A percentile compares a stretch with the other conserved stretches of the same genome.
phyloP scores from a whole-genome alignment of 1,284 basidiomycete genomes.

The Trametes pubescens region DNA sequence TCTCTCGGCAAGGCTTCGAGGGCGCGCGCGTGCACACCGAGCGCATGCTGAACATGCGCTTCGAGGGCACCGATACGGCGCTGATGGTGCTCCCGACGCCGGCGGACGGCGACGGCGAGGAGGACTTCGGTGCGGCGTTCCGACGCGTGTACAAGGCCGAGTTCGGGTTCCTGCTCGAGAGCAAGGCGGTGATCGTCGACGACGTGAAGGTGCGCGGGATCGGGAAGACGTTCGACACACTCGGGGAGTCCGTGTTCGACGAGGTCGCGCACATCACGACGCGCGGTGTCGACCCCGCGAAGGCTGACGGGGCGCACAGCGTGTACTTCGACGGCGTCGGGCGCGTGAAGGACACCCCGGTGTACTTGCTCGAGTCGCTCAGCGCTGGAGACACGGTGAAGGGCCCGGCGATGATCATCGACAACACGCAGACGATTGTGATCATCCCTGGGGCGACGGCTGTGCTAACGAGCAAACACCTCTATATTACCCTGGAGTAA shows the following conservation, averaged over 20 bases:
- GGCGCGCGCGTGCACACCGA: constrained; percentile 76
- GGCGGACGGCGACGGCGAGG: constrained; percentile 61
- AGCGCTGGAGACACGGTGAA: constrained; percentile 73
- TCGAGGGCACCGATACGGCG: constrained; percentile 91
- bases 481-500: constrained; percentile 69
- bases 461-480: constrained; percentile 72
- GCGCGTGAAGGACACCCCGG: constrained; percentile 79
- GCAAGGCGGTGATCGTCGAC: constrained; percentile 84
- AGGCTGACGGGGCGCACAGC: constrained; percentile 61
- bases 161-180: constrained; percentile 92
- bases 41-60: constrained; percentile 91
- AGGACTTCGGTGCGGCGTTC: constrained; percentile 86
- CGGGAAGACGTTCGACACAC: constrained; percentile 88
- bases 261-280: constrained; percentile 66
- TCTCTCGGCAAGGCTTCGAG: constrained; percentile 84
- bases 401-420: constrained; percentile 91
- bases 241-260: constrained; percentile 82
- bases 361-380: constrained; percentile 77
- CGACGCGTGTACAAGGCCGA: constrained; percentile 79
- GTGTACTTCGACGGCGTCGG: constrained; percentile 86
- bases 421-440: constrained; percentile 92
- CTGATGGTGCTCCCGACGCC: constrained; percentile 81
- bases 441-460: constrained; percentile 76
- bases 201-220: constrained; percentile 91
- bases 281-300: constrained; percentile 50